phyloP scores from a whole-genome alignment of 345 rosid genomes.

The Salix brachista region DNA sequence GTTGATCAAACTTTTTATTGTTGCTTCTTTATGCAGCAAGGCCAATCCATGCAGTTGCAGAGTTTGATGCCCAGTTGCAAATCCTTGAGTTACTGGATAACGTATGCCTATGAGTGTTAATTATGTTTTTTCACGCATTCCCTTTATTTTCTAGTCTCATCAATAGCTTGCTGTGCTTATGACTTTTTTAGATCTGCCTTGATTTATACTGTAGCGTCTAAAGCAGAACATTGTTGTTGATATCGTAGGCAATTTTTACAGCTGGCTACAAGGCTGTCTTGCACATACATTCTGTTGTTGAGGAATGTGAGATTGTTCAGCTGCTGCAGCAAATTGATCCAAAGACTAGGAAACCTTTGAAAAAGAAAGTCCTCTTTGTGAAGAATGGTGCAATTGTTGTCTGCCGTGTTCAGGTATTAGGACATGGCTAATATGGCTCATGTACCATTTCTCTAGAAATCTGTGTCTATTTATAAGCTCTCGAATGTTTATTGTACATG shows the following conservation, averaged over 20 bases:
- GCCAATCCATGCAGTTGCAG: constrained; percentile 66
- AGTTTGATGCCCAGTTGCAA: constrained; percentile 83
- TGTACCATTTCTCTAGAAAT: not conserved
- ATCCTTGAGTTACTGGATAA: constrained; percentile 90
- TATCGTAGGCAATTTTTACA: constrained; percentile 80
- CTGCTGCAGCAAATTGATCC: constrained; percentile 75
- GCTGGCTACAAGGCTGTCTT: constrained; percentile 95
- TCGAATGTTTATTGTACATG: not conserved
- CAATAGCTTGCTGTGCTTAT: not conserved
- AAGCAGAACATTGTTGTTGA: not conserved
- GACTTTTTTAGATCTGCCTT: not conserved
- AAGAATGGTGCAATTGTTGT: constrained; percentile 77
- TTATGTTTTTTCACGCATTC: not conserved
- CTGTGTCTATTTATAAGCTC: not conserved
- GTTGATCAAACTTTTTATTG: not conserved
- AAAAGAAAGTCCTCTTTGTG: constrained; percentile 84
- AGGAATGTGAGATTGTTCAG: constrained; percentile 92
- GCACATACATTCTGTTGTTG: constrained; percentile 88
- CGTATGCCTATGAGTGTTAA: constrained; percentile 33
- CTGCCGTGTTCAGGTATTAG: constrained; percentile 71
- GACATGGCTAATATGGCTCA: not conserved
- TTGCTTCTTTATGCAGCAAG: constrained; percentile 48
- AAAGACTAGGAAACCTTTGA: constrained; percentile 82
- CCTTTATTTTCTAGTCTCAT: not conserved
- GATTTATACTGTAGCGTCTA: not conserved